phyloP scores from a whole-genome alignment of 2,329 filamentous ascomycete species.

The Fusarium chlamydosporum region DNA sequence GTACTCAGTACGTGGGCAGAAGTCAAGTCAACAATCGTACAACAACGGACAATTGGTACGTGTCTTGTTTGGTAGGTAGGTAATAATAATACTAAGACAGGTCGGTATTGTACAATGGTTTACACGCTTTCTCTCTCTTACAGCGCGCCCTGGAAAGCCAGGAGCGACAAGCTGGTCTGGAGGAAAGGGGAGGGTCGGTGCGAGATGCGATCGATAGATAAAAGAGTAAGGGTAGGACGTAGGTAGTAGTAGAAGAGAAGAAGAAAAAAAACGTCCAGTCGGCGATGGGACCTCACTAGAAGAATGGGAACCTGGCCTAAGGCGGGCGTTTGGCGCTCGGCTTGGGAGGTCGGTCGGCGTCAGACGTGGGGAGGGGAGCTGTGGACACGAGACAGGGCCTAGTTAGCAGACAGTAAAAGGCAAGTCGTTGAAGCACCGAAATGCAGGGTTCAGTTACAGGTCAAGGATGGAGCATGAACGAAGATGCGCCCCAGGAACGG shows the following conservation, averaged over 20 bases:
- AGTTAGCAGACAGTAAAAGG: constrained; percentile 33
- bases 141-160: constrained; percentile 51
- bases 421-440: constrained; percentile 33
- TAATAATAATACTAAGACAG: not conserved
- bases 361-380: constrained; percentile 41
- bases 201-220: constrained; percentile 31
- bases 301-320: constrained; percentile 39
- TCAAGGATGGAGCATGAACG: constrained; percentile 41
- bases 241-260: constrained; percentile 12
- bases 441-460: constrained; percentile 45
- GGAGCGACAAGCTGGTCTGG: constrained; percentile 49
- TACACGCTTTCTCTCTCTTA: constrained; percentile 44
- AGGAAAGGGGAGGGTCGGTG: constrained; percentile 36
- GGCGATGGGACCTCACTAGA: constrained; percentile 29
- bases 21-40: constrained; percentile 40
- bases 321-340: constrained; percentile 46
- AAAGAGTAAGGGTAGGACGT: constrained; percentile 12
- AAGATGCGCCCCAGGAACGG: constrained; percentile 28
- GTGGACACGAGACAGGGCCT: constrained; percentile 44
- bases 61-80: constrained; percentile 19
- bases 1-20: constrained; percentile 12
- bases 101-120: constrained; percentile 29
- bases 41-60: constrained; percentile 31
- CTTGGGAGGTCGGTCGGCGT: constrained; percentile 39
- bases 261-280: constrained; percentile 22